Evolutionary conservation across 768 basidiomycete genomes (phyloP), one percentile per base, ranked within the genome.

Genomic region (Hygrophorus pudorinus): DNA sequence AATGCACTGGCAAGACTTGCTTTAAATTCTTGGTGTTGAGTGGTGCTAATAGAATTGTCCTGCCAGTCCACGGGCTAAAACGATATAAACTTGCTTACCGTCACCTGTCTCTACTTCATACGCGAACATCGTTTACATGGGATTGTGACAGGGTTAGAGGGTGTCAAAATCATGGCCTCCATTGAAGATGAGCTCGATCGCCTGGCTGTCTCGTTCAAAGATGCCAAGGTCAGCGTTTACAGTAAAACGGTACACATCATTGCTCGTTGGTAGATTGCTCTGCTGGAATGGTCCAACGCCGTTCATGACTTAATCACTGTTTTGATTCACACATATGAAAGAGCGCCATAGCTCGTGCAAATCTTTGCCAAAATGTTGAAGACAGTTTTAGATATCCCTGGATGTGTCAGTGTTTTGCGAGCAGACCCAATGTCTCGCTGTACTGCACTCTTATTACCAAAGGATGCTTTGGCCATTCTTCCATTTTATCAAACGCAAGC

Each of bases 321-420:
- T 11, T 96, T 91, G 8, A 85, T 99, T 44, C 96, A 99, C 58
- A 97, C 96, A 5, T 98, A 94, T 58, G 96, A 99, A 64, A 76
- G 94, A 51, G 82, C 92, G 13, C 81, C 87, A 7, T 92, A 97
- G 57, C 73, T 96, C 55, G 81, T 87, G 28, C 17, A 14, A 42
- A 38, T 3, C 1, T 8, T 18, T 38, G 16, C 41, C 14, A 43
- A 44, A 42, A 42, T 37, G 46, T 34, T 27, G 31, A 44, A 43
- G 29, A 33, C n/a, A 16, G 3, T 28, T 8, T 14, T 40, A 86
- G 83, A 68, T 81, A 53, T 73, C 80, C n/a, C 64, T 83, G 31
- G 82, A 88, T 52, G 72, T 79, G 3, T 63, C 73, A 0, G 81
- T 7, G 65, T 76, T 47, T 71, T 98, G 27, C 79, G 92, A 8